Evolutionary conservation across 1,139 yeast species (phyloP), one percentile per base, ranked within the genome.

Genomic region (Protomyces pachydermus): DNA sequence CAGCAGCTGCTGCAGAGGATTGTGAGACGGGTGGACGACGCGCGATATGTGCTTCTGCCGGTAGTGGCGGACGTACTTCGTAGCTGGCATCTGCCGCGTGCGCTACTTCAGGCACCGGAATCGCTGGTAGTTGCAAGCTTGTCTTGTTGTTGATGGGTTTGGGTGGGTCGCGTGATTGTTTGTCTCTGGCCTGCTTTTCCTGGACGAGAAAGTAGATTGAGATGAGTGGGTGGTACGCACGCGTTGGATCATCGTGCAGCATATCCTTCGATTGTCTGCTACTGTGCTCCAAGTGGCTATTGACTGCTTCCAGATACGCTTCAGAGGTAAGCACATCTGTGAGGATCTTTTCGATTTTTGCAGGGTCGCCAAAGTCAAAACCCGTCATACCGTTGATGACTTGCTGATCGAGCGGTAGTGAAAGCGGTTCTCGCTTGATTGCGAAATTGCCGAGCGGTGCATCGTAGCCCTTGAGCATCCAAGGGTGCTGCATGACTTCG

Each of bases 391-490:
- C 88, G 66, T 81, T 81, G 34, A 93, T 78, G 25, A 91, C 87
- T 1, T 79, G 81, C 0, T 81, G 81, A 73, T 91, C 91, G 60
- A 95, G 78, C 0, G 97, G 95, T 34, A 86, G 74, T 1, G 82
- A 77, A 64, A 95, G 76, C 3, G 98, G 98, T 3, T 78, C 75
- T 70, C 98, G 80, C 62, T 80, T 81, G 0, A 98, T 97, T 48
- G 93, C 76, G 73, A 85, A 87, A 57, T 85, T 84, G 5, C 85
- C 82, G 2, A 89, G 86, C 0, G 86, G 82, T 55, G 82, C 82
- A 66, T 91, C 97, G 72, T 84, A 91, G 18, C 97, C 97, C 73
- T 86, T 86, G 67, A 81, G 82, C 90, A 95, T 87, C 99, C 99
- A 93, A 1, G 97, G 97, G 71, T 93, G 98, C 67, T 82, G 80